Percentiles rank a stretch among this genome's conserved stretches.
Evolutionary conservation across 176 grass and related monocot species (phyloP).

Genomic region (Secale cereale): DNA sequence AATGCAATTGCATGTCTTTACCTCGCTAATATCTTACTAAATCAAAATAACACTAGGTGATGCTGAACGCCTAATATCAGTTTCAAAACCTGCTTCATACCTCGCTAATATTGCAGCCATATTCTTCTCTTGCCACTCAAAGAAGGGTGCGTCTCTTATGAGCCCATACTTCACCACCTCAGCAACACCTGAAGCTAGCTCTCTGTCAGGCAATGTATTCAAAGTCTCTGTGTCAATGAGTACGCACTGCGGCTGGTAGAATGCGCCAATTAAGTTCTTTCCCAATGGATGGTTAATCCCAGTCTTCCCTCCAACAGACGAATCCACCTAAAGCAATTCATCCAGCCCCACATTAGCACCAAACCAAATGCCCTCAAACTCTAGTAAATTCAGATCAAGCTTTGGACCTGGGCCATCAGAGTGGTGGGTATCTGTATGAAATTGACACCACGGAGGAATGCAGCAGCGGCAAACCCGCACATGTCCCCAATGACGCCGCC

Average conservation of each 20-base stretch:
- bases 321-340: conserved; percentile 72
- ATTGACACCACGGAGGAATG: conserved; percentile 93
- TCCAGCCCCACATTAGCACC: not conserved
- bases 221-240: conserved; percentile 84
- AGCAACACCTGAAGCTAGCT: conserved; percentile 80
- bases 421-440: conserved; percentile 99
- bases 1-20: not conserved
- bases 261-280: conserved; percentile 88
- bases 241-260: conserved; percentile 89
- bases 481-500: conserved; percentile 96
- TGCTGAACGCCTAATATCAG: not conserved
- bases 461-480: conserved; percentile 80
- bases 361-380: not conserved
- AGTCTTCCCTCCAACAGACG: conserved; percentile 93
- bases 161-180: conserved; percentile 96
- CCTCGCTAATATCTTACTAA: not conserved
- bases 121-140: conserved; percentile 96
- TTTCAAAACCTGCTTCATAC: conserved; percentile 30
- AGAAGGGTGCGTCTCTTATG: conserved; percentile 88
- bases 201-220: conserved; percentile 81
- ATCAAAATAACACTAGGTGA: not conserved
- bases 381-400: conserved; percentile 10
- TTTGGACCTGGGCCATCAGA: conserved; percentile 84
- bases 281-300: conserved; percentile 85
- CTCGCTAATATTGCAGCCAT: conserved; percentile 71